Evolutionary conservation across 345 rosid species (phyloP), one percentile per base, ranked within the genome.

Genomic region (Sonneratia alba): DNA sequence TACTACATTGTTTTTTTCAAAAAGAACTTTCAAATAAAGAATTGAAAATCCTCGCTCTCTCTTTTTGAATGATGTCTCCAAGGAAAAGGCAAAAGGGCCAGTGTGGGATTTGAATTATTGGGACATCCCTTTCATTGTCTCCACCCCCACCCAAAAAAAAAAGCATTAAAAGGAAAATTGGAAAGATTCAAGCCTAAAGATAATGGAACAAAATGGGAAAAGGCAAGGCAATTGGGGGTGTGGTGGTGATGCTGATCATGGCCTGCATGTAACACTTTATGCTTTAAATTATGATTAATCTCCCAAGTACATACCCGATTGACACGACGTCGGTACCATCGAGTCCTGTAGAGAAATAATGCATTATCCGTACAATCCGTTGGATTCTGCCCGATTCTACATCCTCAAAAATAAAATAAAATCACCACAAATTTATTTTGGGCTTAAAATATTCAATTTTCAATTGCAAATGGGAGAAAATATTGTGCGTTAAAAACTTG

Each of bases 41-140:
- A 62, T 27, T 45, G 36, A 18, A 67, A 49, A 43, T 68, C 36
- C 36, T 62, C 71, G 22, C 56, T 68, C 45, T 68, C 56, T 43
- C 71, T 43, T 47, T 68, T 70, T 48, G 24, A 70, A 70, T 70
- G 63, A 70, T 70, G 66, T 42, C 66, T 57, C 64, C 73, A 13
- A 40, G 47, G 65, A 57, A 70, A 70, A 70, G 62, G 72, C 61
- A 47, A 34, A 69, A 53, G 72, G 64, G 19, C 62, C 47, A 16
- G 34, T 42, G 69, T 42, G 48, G 37, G 13, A 4, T 42, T 66
- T 42, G 69, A 66, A 66, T 66, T 62, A 62, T 62, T 62, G 66
- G 64, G 66, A 34, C 11, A 62, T 66, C 49, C 32, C 7, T 37
- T 66, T 66, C 32, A 34, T 12, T 37, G 32, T 38, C 69, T 42